These are phyloP conservation scores for Lichtheimia hyalospora DNA, from an alignment of 371 early-diverging fungal species.

Conservation along the genomic window DNA sequence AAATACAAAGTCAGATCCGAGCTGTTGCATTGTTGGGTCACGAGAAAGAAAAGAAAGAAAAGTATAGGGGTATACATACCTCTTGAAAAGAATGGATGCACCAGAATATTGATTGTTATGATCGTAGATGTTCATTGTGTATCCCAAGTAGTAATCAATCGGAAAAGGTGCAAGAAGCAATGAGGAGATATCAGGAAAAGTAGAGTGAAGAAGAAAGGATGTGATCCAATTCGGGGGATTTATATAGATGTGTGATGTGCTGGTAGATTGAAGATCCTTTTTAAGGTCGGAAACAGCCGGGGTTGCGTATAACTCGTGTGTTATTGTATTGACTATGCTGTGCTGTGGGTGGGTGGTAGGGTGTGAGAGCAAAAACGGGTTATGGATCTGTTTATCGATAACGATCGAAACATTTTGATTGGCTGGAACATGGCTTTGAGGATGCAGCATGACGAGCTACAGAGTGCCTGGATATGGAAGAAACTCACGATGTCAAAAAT, in stretches of 20 bases:
- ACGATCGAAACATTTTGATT: conserved; percentile 16
- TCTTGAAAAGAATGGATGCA: no score
- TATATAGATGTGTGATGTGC: conserved; percentile 9
- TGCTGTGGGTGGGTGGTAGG: neutral
- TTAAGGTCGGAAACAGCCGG: conserved; percentile 14
- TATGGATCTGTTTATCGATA: conserved; percentile 15
- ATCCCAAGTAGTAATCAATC: no score
- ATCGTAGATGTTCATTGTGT: no score
- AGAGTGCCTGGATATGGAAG: conserved; percentile 14
- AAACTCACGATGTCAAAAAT: conserved; percentile 9
- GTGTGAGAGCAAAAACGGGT: no score
- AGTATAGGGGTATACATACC: neutral
- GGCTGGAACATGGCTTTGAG: conserved; percentile 6
- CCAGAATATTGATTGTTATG: no score
- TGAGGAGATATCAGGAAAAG: neutral
- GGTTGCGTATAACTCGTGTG: neutral
- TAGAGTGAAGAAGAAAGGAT: neutral
- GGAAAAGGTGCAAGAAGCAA: no score
- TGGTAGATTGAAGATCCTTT: conserved; percentile 1
- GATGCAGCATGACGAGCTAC: conserved; percentile 15
- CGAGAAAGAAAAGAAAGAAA: neutral
- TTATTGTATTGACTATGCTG: neutral
- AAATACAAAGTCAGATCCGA: conserved; percentile 3
- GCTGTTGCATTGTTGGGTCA: neutral
- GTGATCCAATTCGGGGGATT: conserved; percentile 12